phyloP scores from a whole-genome alignment of 257 asterid genomes.

The Capsicum baccatum region DNA sequence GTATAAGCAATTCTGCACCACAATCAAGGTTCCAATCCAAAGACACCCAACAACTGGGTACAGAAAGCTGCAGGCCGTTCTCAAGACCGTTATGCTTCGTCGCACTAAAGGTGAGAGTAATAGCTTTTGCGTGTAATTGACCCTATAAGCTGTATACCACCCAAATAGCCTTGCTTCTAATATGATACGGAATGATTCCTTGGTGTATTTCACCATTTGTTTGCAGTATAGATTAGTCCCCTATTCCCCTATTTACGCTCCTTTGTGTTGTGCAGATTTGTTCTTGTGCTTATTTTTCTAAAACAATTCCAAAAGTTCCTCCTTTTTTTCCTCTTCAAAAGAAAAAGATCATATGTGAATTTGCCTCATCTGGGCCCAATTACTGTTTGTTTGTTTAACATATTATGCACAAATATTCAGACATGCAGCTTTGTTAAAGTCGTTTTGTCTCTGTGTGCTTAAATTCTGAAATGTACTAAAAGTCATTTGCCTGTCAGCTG shows the following conservation, averaged over 20 bases:
- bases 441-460: not conserved
- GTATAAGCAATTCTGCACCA: conserved; percentile 73
- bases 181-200: not conserved
- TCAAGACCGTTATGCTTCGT: conserved; percentile 92
- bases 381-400: not conserved
- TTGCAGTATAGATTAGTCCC: not conserved
- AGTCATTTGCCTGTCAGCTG: not conserved
- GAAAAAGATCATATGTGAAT: not conserved
- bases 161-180: not conserved
- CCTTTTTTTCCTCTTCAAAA: not conserved
- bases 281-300: not conserved
- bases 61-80: conserved; percentile 89
- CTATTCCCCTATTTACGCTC: not conserved
- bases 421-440: conserved; percentile 22
- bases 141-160: not conserved
- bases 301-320: not conserved
- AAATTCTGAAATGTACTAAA: not conserved
- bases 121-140: conserved; percentile 23
- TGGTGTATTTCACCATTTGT: conserved; percentile 22
- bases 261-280: not conserved
- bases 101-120: conserved; percentile 77
- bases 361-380: conserved; percentile 5
- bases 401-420: not conserved
- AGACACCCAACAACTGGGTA: conserved; percentile 77
- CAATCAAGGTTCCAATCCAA: conserved; percentile 81